A percentile compares a stretch with the other conserved stretches of the same genome.
These are phyloP conservation scores for Leishmania tropica DNA, from an alignment of 208 protist species.

Conservation along the genomic window DNA sequence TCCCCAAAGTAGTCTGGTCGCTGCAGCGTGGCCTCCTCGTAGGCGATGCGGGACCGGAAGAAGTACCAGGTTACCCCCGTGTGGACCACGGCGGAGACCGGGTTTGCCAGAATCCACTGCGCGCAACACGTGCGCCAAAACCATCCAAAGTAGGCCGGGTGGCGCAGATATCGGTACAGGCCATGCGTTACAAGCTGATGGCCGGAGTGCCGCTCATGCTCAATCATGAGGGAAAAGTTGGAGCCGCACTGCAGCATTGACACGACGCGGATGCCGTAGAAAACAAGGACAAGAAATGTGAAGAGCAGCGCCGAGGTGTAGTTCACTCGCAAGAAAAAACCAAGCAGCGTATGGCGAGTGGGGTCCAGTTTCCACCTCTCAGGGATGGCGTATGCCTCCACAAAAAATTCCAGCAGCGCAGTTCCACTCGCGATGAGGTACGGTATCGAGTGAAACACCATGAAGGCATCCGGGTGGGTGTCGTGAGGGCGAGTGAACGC, in stretches of 20 bases:
- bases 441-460: conserved; percentile 78
- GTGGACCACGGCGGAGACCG: conserved; percentile 82
- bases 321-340: conserved; percentile 48
- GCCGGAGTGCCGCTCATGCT: conserved; percentile 46
- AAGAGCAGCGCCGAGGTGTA: conserved; percentile 32
- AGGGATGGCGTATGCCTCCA: conserved; percentile 63
- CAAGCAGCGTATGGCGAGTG: background rate
- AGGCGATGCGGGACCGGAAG: conserved; percentile 89
- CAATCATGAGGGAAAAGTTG: conserved; percentile 89
- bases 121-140: conserved; percentile 92
- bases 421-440: conserved; percentile 58
- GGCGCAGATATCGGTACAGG: conserved; percentile 90
- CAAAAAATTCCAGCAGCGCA: conserved; percentile 69
- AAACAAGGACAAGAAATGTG: conserved; percentile 42
- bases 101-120: conserved; percentile 95
- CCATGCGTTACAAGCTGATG: conserved; percentile 92
- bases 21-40: conserved; percentile 86
- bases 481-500: conserved; percentile 55
- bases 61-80: conserved; percentile 89
- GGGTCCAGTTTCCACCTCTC: conserved; percentile 56
- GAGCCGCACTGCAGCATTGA: conserved; percentile 83
- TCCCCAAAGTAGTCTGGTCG: conserved; percentile 89
- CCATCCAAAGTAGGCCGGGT: conserved; percentile 97
- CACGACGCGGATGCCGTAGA: conserved; percentile 74
- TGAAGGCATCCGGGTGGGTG: conserved; percentile 75